phyloP scores from a whole-genome alignment of 345 rosid species.

The Raphanus raphanistrum region DNA sequence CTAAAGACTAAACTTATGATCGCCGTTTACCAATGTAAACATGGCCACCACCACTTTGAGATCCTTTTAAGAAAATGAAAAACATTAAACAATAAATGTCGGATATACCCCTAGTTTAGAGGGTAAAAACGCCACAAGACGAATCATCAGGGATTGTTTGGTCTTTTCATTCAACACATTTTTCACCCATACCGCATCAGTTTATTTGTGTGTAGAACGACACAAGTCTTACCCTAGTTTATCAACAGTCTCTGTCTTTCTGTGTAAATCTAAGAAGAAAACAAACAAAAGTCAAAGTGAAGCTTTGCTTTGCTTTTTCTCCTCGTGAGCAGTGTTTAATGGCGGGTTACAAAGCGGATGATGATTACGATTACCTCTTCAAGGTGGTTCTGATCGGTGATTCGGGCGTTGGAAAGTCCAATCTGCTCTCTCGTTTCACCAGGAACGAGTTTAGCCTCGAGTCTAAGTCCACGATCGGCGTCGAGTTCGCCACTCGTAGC shows the following conservation, averaged over 20 bases:
- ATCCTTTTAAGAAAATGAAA: conserved; percentile 32
- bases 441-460: conserved; percentile 93
- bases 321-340: conserved; percentile 32
- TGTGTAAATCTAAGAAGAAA: not conserved
- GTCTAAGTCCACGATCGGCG: conserved; percentile 91
- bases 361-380: conserved; percentile 90
- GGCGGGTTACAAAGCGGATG: conserved; percentile 93
- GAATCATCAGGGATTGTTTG: not conserved
- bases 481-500: conserved; percentile 97
- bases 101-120: not conserved
- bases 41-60: conserved; percentile 34
- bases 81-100: conserved; percentile 9
- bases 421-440: conserved; percentile 87
- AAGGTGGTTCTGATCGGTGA: conserved; percentile 89
- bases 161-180: not conserved
- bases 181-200: conserved; percentile 17
- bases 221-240: conserved; percentile 33
- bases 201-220: conserved; percentile 16
- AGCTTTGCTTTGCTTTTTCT: not conserved
- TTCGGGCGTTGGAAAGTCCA: conserved; percentile 94
- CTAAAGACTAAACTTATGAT: not conserved
- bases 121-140: not conserved
- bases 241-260: conserved; percentile 20
- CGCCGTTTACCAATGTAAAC: conserved; percentile 34
- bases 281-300: not conserved